Base-by-base conservation (phyloP, 495 filamentous ascomycete genomes). In the Lindgomyces ingoldianus region DNA sequence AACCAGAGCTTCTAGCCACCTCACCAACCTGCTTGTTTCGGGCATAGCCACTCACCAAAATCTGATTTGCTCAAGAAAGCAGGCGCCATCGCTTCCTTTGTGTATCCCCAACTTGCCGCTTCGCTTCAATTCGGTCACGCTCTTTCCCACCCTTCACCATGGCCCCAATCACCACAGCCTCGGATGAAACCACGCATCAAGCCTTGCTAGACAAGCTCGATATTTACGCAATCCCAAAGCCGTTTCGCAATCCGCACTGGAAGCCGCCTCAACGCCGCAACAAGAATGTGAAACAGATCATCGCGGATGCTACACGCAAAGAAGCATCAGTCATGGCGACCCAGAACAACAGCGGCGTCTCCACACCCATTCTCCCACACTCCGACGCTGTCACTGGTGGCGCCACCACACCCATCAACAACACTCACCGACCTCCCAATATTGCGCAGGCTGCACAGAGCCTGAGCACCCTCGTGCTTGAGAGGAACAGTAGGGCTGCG, bases 271-370 rank as follows among this genome's bases (percentile, higher is more conserved):
- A 91, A 75, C 91, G 94, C 14, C 91, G 94, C 74, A 98, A 97
- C 81, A 97, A 97, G 79, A 96, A 95, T 72, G 87, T 98, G 76
- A 98, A 98, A 76, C 90, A 96, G 73, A 91, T 98, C 61, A 82
- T 98, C 63, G 86, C 91, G n/a, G 94, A 98, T 68, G 90, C 87
- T 26, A 82, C 88, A 22, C 86, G 91, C 39, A 92, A 91, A 73
- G 87, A 93, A 78, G 89, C 90, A 8, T 89, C 88, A 3, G 84
- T 89, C 16, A 80, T 91, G 66, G 79, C 81, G 9, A 94, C 91
- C 0, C 90, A 94, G 58, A 85, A 85, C 68, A 91, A 93, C 75
- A 91, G 87, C 73, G 91, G 92, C 62, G 79, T 85, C 22, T 89
- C 83, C 0, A 95, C 91, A 0, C 92, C 92, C 1, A 78, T 84